Percentiles rank a stretch among this genome's conserved stretches.
phyloP scores from a whole-genome alignment of 2,329 filamentous ascomycete species.

The Leptographium procerum region DNA sequence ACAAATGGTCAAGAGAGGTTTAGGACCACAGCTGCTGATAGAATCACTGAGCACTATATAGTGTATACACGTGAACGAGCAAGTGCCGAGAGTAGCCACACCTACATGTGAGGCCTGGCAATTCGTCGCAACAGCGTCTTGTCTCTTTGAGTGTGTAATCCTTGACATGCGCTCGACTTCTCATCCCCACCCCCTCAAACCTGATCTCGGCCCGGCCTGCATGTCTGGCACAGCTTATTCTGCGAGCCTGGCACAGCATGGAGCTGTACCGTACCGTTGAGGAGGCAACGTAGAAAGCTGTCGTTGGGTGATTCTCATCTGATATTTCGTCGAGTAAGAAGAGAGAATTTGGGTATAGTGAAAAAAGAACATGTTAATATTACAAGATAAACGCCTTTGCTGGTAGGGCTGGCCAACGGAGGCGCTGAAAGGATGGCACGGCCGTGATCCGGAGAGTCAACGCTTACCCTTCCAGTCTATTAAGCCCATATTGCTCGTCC shows the following conservation, averaged over 20 bases:
- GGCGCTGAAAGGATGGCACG: no score
- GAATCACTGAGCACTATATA: no score
- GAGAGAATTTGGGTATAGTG: background rate
- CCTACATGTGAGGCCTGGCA: no score
- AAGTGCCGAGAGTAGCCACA: no score
- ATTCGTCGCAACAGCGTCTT: no score
- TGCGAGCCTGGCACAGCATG: background rate
- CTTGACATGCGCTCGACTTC: background rate
- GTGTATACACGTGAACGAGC: no score
- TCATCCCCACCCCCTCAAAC: background rate
- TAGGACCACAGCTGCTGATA: no score
- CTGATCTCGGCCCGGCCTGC: background rate
- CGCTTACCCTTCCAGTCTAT: no score
- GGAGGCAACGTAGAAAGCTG: background rate
- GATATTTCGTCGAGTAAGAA: background rate
- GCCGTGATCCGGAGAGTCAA: no score
- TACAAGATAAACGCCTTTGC: background rate
- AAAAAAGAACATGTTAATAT: background rate
- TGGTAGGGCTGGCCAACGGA: no score
- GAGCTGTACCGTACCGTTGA: background rate
- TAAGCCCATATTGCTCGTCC: no score
- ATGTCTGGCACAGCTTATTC: background rate
- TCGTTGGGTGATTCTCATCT: background rate
- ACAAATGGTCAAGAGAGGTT: background rate
- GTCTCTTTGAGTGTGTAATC: no score